A percentile compares a stretch with the other conserved stretches of the same genome.
Conservation (phyloP, 306 rosid genomes). For the barrel medic (Medicago truncatula) region MtrunA17r5.0-ANR NC_053049.1:36962001-36962500, state of each 20-base stretch:
- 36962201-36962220: slow-evolving; percentile 97
- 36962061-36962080: slow-evolving; percentile 28
- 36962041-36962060: slow-evolving; percentile 38
- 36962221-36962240: slow-evolving; percentile 74
- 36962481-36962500: neutral
- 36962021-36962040: slow-evolving; percentile 85
- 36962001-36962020: slow-evolving; percentile 80
- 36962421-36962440: neutral
- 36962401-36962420: no score
- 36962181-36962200: slow-evolving; percentile 93
- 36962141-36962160: slow-evolving; percentile 95
- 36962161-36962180: slow-evolving; percentile 97
- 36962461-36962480: neutral
- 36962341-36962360: neutral
- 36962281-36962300: slow-evolving; percentile 14
- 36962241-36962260: slow-evolving; percentile 82
- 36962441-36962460: neutral
- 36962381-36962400: neutral
- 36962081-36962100: slow-evolving; percentile 30
- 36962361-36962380: slow-evolving; percentile 17
- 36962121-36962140: slow-evolving; percentile 82
- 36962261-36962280: slow-evolving; percentile 65
- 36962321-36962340: neutral
- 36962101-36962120: slow-evolving; percentile 56
- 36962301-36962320: neutral